A percentile compares a stretch with the other conserved stretches of the same genome.
These are phyloP conservation scores for Pseudevernia furfuracea DNA, from an alignment of 495 filamentous ascomycete genomes.

Conservation along the genomic window DNA sequence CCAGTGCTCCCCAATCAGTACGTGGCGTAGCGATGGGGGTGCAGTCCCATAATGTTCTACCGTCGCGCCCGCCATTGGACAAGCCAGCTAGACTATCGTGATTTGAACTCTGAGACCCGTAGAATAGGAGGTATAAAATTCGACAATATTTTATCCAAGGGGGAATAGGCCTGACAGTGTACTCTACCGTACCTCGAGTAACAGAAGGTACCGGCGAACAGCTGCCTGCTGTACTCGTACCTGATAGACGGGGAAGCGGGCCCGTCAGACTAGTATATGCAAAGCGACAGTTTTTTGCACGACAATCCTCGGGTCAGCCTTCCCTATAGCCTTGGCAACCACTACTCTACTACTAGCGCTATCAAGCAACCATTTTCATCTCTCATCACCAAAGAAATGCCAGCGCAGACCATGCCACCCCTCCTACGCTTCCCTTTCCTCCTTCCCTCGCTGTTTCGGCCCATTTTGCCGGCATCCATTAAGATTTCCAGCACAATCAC, in stretches of 20 bases:
- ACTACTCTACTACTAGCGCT: background rate
- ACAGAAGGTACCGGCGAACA: background rate
- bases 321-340: background rate
- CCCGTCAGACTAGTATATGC: background rate
- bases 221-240: background rate
- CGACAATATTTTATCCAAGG: background rate
- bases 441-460: slow-evolving; percentile 35
- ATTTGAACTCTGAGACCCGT: background rate
- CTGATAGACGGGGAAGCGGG: background rate
- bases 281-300: too few relatives aligned
- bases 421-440: background rate
- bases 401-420: slow-evolving; percentile 1
- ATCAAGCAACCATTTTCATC: background rate
- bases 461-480: slow-evolving; percentile 30
- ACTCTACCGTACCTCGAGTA: too few relatives aligned
- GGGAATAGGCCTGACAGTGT: background rate
- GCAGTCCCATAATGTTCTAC: background rate
- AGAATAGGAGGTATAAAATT: background rate
- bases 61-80: background rate
- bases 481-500: slow-evolving; percentile 21
- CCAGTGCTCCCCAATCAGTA: background rate
- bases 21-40: background rate
- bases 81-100: background rate
- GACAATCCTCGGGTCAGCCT: background rate
- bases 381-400: slow-evolving; percentile 3